phyloP scores from a whole-genome alignment of 2,329 filamentous ascomycete species.

The Colletotrichum scovillei region DNA sequence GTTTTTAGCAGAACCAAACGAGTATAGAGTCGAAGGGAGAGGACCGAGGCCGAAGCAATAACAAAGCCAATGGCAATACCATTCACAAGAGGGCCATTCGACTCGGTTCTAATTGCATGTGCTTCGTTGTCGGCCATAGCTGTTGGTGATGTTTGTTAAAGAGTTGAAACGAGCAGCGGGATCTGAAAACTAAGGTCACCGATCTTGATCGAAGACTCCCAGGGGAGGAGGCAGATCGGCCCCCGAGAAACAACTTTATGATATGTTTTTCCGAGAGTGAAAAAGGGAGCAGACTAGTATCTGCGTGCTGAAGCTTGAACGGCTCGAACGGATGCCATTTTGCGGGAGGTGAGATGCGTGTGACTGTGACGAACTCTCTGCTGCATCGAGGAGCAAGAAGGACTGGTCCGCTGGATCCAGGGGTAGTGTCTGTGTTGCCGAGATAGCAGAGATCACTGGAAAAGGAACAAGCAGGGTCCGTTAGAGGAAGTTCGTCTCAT shows the following conservation, averaged over 20 bases:
- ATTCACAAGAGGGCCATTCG: constrained; percentile 37
- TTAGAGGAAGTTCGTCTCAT: not conserved
- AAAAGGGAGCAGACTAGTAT: too few relatives aligned
- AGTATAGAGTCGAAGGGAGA: constrained; percentile 40
- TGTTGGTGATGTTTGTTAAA: not conserved
- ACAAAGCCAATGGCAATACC: constrained; percentile 39
- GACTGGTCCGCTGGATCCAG: too few relatives aligned
- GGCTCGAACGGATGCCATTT: too few relatives aligned
- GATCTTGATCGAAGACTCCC: not conserved
- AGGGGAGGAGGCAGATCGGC: not conserved
- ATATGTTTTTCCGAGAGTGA: not conserved
- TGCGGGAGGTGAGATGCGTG: too few relatives aligned
- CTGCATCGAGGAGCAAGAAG: not conserved
- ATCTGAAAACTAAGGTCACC: not conserved
- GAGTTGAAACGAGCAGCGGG: not conserved
- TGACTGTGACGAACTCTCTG: not conserved
- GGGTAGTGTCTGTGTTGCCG: not conserved
- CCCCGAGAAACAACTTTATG: not conserved
- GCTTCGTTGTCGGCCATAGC: not conserved
- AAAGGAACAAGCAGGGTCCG: not conserved
- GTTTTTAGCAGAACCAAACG: constrained; percentile 38
- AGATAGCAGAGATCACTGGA: not conserved
- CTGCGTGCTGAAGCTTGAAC: too few relatives aligned
- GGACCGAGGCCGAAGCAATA: constrained; percentile 25
- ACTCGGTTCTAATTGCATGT: constrained; percentile 35